Percentiles rank a stretch among this genome's conserved stretches.
phyloP scores from a whole-genome alignment of 2,329 filamentous ascomycete species.

The Paraphoma sp. region DNA sequence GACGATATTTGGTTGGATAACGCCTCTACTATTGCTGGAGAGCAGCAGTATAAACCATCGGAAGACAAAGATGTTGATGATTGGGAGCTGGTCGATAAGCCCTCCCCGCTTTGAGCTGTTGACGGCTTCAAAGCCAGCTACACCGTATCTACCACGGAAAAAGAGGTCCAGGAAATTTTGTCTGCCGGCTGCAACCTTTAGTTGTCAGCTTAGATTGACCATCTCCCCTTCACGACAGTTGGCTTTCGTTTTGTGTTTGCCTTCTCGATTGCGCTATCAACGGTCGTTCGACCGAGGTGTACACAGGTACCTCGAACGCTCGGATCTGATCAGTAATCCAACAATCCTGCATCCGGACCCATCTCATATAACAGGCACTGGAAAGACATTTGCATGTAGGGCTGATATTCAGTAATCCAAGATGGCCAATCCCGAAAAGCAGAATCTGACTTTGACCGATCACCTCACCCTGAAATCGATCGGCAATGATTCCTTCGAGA shows the following conservation, averaged over 20 bases:
- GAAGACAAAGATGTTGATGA: conserved; percentile 8
- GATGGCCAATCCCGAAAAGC: conserved; percentile 2
- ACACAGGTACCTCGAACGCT: too few species aligned
- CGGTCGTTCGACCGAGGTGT: too few species aligned
- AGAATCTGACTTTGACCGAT: conserved; percentile 16
- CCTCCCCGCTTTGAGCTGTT: background rate
- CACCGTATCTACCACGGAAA: background rate
- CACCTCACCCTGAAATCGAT: conserved; percentile 18
- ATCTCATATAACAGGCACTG: background rate
- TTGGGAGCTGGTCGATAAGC: conserved; percentile 9
- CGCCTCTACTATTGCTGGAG: conserved; percentile 15
- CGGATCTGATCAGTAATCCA: background rate
- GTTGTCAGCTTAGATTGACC: too few species aligned
- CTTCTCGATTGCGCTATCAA: too few species aligned
- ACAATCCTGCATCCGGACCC: background rate
- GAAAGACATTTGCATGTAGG: background rate
- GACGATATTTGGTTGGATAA: conserved; percentile 11
- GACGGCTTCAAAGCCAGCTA: too few species aligned
- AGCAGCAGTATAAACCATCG: conserved; percentile 4
- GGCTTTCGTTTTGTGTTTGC: background rate
- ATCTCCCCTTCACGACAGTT: background rate
- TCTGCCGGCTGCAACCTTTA: too few species aligned
- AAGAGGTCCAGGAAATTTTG: too few species aligned
- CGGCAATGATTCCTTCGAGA: conserved; percentile 18
- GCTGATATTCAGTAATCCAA: background rate